phyloP scores from a whole-genome alignment of 352 stramenopile genomes.

The Elongisporangium prolatum region DNA sequence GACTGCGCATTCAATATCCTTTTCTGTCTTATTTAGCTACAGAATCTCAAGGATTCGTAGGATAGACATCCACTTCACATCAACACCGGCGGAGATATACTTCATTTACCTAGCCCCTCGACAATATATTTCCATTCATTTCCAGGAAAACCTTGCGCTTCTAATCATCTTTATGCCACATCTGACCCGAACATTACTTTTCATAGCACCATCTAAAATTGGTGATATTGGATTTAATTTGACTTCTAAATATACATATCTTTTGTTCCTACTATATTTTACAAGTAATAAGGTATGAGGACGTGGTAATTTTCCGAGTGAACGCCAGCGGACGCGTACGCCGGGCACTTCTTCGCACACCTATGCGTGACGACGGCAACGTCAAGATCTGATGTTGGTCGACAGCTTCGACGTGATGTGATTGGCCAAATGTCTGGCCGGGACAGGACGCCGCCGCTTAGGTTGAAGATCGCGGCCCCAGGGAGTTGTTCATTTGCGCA shows the following conservation, averaged over 20 bases:
- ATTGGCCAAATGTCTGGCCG: slow-evolving; percentile 3
- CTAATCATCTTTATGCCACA: neutral
- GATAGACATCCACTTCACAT: neutral
- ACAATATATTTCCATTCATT: neutral
- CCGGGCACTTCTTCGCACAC: neutral
- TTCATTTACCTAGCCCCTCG: neutral
- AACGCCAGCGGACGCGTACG: neutral
- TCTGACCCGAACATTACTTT: neutral
- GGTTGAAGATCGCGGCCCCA: neutral
- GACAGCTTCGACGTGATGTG: neutral
- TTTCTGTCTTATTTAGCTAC: neutral
- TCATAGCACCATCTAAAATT: no score
- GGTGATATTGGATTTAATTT: no score
- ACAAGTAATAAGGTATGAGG: neutral
- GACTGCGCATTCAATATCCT: neutral
- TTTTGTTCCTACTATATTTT: slow-evolving; percentile 3
- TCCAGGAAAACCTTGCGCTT: neutral
- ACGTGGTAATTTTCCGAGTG: neutral
- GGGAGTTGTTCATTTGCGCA: slow-evolving; percentile 1
- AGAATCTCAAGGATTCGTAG: neutral
- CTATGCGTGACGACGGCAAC: slow-evolving; percentile 6
- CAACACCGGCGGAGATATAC: neutral
- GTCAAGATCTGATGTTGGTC: slow-evolving; percentile 5
- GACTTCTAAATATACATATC: neutral
- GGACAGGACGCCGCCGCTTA: slow-evolving; percentile 3